Evolutionary conservation across 1,284 basidiomycete species (phyloP).

Genomic region (Rhodotorula sp.): DNA sequence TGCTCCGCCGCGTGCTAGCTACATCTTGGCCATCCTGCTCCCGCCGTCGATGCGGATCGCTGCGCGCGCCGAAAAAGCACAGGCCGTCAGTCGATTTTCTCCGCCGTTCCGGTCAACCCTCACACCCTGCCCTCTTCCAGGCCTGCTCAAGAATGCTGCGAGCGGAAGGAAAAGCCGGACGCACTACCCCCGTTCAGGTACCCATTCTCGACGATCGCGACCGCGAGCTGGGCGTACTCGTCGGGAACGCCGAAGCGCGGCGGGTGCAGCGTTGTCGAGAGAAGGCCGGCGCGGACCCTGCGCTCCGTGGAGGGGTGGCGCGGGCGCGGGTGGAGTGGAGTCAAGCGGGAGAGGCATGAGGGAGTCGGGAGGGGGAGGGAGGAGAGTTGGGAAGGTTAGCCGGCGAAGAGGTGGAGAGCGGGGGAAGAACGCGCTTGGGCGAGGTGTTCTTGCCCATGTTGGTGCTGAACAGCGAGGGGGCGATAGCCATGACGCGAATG

Average conservation of each 20-base stretch:
- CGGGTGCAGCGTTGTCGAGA: slow-evolving; percentile 35
- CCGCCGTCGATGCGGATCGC: slow-evolving; percentile 41
- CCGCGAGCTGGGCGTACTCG: slow-evolving; percentile 49
- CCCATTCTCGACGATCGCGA: slow-evolving; percentile 46
- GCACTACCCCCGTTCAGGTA: slow-evolving; percentile 41
- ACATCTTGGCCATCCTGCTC: slow-evolving; percentile 40
- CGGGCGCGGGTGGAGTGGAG: neutral
- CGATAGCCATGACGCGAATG: slow-evolving; percentile 44
- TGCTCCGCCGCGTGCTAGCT: neutral
- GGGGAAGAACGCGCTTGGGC: slow-evolving; percentile 20
- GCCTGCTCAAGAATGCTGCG: neutral
- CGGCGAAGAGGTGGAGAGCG: neutral
- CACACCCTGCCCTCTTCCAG: too few species aligned
- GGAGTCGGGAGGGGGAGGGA: neutral
- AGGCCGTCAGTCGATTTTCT: too few species aligned
- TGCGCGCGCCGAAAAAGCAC: neutral
- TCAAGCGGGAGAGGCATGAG: too few species aligned
- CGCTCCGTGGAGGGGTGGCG: slow-evolving; percentile 32
- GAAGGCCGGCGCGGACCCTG: slow-evolving; percentile 18
- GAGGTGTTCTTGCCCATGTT: slow-evolving; percentile 49
- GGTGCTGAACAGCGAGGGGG: slow-evolving; percentile 50
- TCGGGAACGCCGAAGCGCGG: slow-evolving; percentile 46
- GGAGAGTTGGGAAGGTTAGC: neutral
- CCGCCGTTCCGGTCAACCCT: too few species aligned
- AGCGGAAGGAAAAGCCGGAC: neutral